Evolutionary conservation across 2,329 filamentous ascomycete genomes (phyloP), one percentile per base, ranked within the genome.

Genomic region (Xylariaceae sp.): DNA sequence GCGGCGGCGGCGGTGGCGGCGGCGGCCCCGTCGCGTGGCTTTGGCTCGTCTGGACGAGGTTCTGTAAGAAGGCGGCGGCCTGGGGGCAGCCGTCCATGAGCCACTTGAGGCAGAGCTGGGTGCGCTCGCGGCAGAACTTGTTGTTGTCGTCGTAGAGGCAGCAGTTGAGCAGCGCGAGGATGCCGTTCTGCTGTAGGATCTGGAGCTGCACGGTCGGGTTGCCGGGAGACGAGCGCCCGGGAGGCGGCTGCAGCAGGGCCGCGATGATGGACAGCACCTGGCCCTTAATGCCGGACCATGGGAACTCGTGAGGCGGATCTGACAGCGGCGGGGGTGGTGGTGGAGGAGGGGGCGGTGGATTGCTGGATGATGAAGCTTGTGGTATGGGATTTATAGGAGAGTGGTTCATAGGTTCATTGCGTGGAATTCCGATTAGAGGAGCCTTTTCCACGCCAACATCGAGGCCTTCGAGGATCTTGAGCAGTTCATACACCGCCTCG

Each of bases 101-200:
- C 72, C 79, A 93, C 54, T 90, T 89, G n/a, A 93, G 70, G 45
- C 84, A 89, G 55, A 94, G 80, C 31, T 89, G 86, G 3, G 87
- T 85, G 44, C 89, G 84, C 58, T 96, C 90, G 50, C 90, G 86
- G 43, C 94, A 89, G 54, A 90, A 95, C 1, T 88, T 87, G 52
- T 95, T 95, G 60, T 94, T 79, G 47, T 90, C 87, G 53, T 96
- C 90, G 54, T 92, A 92, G 19, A 80, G 75, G 49, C 88, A 95
- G 59, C 88, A 94, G 51, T 88, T 88, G 12, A 95, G 73, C 14
- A 96, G 72, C 0, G 85, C 80, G 46, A 94, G 84, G 27, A 96
- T 83, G 26, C 90, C 90, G 44, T 87, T 84, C 49, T 90, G 77
- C 31, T 79, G 74, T 28, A 93, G 76, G 42, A 96, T 85, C 56